Conservation (phyloP, 495 filamentous ascomycete species). For the Cercophora samala region DNA sequence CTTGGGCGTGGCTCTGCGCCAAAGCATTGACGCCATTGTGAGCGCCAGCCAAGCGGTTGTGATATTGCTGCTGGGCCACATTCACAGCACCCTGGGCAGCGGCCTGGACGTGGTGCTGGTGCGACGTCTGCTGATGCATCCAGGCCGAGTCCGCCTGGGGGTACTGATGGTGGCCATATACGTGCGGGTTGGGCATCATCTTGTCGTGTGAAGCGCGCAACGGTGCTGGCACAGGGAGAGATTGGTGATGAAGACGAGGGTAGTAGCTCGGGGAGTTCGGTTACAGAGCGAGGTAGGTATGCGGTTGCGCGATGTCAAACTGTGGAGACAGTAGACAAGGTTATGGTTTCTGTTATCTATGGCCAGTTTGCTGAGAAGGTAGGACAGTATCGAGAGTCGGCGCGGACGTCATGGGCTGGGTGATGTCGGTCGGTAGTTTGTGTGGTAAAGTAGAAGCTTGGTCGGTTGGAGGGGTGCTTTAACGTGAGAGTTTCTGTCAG, state of each 20-base stretch:
- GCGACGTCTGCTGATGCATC: conserved; percentile 67
- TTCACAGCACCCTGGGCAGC: conserved; percentile 63
- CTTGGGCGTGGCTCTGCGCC: conserved; percentile 55
- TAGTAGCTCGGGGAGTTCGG: not conserved
- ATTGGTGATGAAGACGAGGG: not conserved
- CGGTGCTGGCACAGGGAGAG: not conserved
- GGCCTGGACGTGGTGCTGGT: conserved; percentile 62
- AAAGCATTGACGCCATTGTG: conserved; percentile 51
- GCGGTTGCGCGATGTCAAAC: not conserved
- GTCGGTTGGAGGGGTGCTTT: not conserved
- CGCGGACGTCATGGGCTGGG: conserved; percentile 26
- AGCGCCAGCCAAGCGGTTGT: conserved; percentile 67
- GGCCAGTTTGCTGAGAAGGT: conserved; percentile 20
- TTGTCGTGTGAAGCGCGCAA: conserved; percentile 17
- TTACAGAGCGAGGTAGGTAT: not conserved
- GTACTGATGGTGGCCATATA: conserved; percentile 69
- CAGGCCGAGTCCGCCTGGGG: conserved; percentile 72
- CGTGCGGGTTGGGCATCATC: conserved; percentile 44
- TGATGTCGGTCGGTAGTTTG: not conserved
- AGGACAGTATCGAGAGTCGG: conserved; percentile 6
- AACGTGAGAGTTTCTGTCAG: not conserved
- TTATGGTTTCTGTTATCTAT: conserved; percentile 8
- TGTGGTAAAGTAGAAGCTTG: not conserved
- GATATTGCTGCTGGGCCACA: conserved; percentile 66
- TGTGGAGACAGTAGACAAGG: not conserved